Evolutionary conservation across 192 early-diverging fungal species (phyloP), one percentile per base, ranked within the genome.

Genomic region (Backusella parvicylindrica): DNA sequence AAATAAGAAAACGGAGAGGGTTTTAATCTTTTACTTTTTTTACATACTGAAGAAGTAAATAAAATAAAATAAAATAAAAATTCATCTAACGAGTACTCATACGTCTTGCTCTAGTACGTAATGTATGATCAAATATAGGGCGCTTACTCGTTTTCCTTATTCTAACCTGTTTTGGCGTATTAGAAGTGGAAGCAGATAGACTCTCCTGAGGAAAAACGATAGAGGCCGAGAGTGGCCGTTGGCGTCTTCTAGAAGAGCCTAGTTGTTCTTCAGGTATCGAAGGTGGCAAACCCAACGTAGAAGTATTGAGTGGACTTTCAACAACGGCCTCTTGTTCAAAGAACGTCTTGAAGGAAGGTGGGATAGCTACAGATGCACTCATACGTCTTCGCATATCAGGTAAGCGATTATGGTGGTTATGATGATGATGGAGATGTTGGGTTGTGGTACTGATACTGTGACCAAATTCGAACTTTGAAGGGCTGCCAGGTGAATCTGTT

Each of bases 121-220:
- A 11, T 3, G 38, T 65, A 36, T 70, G 76, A 65, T 77, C 76
- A 71, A 77, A 77, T 38, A 77, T 71, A 0, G 70, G 70, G 2
- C 76, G 41, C 37, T 77, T 77, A 23, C 76, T 77, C 7, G 76
- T 77, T 35, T 77, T 77, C 28, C 76, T 71, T n/a, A 70, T 18
- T 18, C 76, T 33, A 31, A 77, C 56, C 2, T 63, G n/a, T 37
- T 70, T 50, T 36, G 75, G 38, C 7, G 68, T 33, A 33, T 11
- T 63, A 31, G 53, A 18, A 41, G 37, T 26, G 13, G 33, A 26
- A 38, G 56, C 30, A 47, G 56, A 71, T 47, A 67, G 23, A 64
- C 33, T 47, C 18, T 37, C 32, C 36, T 63, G 28, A 7, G 68
- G 70, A n/a, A 70, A 31, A 65, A 64, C 30, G 6, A 63, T 47